Base-by-base conservation (phyloP, 208 protist genomes). In the Crithidia fasciculata region DNA sequence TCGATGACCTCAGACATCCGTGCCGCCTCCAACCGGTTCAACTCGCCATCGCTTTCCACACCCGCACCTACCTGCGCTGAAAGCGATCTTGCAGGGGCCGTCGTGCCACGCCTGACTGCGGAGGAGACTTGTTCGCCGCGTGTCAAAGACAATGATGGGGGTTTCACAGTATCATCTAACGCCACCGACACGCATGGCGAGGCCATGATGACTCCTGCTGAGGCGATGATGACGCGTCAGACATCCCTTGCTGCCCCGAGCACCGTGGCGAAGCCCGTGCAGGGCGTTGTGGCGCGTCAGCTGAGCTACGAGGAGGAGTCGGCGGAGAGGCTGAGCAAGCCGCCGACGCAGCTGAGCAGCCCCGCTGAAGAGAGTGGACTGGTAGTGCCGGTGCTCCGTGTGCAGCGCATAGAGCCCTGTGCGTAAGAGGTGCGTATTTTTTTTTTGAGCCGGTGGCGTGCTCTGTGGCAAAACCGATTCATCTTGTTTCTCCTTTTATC, bases 241-340 rank as follows among this genome's bases (percentile, higher is more conserved):
- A 55, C 28, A 13, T 56, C 57, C 18, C 73, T 43, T 0, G 39
- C 44, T 5, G 50, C 16, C 10, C 55, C 74, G 16, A 28, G 39
- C 49, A 80, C 74, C 8, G 68, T 80, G 12, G 74, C 74, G 2
- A 80, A 80, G 62, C 74, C 68, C 7, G 55, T 74, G 8, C 47
- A 65, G 16, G 62, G 37, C n/a, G 13, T 66, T 19, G 68, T 74
- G 36, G 74, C 74, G 2, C 74, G 74, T 15, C 74, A 80, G 68
- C 62, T 80, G 49, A 63, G 68, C 40, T 80, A 71, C 15, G 74
- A 74, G 2, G 74, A 80, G 45, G 67, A 63, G 3, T 40, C 19
- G 19, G 68, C 64, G 5, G n/a, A 8, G 10, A 8, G 16, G 8
- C 0, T 10, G 57, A 57, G 49, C 55, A 47, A 44, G 7, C 7